Conservation (phyloP, 768 basidiomycete species). For the Termitomyces titanicus region DNA sequence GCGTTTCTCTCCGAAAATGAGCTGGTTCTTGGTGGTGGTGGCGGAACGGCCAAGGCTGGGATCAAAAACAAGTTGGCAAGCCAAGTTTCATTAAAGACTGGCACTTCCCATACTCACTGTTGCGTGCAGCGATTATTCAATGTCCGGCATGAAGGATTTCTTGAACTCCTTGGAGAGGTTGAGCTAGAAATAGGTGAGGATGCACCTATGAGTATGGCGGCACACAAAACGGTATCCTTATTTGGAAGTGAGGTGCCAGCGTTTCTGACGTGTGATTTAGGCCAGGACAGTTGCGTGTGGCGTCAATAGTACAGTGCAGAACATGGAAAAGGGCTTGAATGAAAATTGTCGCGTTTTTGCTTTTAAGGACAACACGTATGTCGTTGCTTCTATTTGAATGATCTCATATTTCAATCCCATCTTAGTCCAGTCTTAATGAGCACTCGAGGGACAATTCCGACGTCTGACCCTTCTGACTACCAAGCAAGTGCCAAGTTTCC, state of each 20-base stretch:
- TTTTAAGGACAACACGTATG: constrained; percentile 57
- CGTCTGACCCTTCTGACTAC: constrained; percentile 68
- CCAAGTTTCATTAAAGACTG: constrained; percentile 8
- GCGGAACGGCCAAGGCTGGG: constrained; percentile 80
- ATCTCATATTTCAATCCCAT: background rate
- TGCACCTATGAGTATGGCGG: constrained; percentile 94
- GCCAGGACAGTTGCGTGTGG: constrained; percentile 71
- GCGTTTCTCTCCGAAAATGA: constrained; percentile 71
- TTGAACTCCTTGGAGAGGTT: constrained; percentile 62
- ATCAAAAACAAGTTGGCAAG: constrained; percentile 93
- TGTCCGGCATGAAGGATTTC: constrained; percentile 45
- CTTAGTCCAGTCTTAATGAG: constrained; percentile 50
- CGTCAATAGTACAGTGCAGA: constrained; percentile 73
- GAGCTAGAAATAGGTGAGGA: constrained; percentile 83
- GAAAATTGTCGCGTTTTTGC: constrained; percentile 80
- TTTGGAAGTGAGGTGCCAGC: background rate
- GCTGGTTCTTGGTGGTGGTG: constrained; percentile 86
- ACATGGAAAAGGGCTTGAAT: constrained; percentile 64
- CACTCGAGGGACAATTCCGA: constrained; percentile 58
- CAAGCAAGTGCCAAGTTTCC: constrained; percentile 56
- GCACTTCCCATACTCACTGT: constrained; percentile 1
- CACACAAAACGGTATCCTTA: constrained; percentile 50
- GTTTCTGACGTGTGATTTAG: constrained; percentile 22
- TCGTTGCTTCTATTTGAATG: constrained; percentile 3
- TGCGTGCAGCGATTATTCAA: constrained; percentile 61